phyloP scores from a whole-genome alignment of 2,329 filamentous ascomycete species.

The Scedosporium dehoogii region DNA sequence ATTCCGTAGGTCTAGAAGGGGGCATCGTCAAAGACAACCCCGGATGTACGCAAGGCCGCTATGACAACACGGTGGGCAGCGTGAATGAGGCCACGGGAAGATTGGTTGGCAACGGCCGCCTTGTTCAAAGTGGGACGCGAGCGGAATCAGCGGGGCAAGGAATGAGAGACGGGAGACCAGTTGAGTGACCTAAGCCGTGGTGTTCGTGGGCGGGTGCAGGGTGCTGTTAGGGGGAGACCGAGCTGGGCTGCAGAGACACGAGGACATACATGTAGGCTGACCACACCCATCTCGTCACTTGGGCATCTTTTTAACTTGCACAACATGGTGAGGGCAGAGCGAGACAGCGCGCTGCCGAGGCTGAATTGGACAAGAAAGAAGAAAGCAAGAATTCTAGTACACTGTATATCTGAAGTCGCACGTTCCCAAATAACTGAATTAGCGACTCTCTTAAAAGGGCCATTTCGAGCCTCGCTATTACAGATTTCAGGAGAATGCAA shows the following conservation, averaged over 20 bases:
- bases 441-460: no score
- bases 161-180: constrained; percentile 75
- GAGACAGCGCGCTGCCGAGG: constrained; percentile 5
- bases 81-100: constrained; percentile 75
- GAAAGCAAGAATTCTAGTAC: neutral
- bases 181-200: constrained; percentile 52
- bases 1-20: constrained; percentile 39
- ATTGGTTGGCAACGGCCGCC: constrained; percentile 58
- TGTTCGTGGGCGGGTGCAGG: constrained; percentile 41
- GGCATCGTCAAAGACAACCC: constrained; percentile 62
- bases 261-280: neutral
- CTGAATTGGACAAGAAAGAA: neutral
- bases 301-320: neutral
- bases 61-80: constrained; percentile 83
- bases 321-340: constrained; percentile 4
- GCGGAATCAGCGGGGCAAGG: constrained; percentile 73
- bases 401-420: no score
- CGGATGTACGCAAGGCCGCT: constrained; percentile 61
- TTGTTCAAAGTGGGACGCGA: constrained; percentile 68
- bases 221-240: constrained; percentile 63
- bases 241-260: neutral
- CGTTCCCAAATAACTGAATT: no score
- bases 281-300: neutral
- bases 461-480: no score
- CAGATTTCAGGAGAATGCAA: no score